Conservation (phyloP, 2,329 filamentous ascomycete species). For the Curvularia verruculosa region DNA sequence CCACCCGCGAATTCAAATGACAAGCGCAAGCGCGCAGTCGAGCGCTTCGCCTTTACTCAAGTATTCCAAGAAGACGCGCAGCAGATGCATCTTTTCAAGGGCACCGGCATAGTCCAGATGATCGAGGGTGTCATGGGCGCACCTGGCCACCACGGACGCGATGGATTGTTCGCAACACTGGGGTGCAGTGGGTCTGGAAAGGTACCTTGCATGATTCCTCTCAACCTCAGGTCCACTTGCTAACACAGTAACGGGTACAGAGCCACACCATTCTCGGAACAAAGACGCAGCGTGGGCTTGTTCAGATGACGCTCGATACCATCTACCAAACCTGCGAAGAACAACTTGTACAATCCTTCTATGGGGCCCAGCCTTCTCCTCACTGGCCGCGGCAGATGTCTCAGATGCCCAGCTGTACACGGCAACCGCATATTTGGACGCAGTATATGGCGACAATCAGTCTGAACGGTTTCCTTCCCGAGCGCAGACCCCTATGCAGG, state of each 20-base stretch:
- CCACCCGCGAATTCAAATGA: constrained; percentile 81
- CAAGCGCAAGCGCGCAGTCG: constrained; percentile 80
- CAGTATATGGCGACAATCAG: constrained; percentile 72
- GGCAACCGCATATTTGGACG: constrained; percentile 79
- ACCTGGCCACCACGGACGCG: constrained; percentile 76
- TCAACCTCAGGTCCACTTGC: constrained; percentile 5
- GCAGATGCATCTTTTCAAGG: constrained; percentile 86
- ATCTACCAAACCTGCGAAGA: constrained; percentile 81
- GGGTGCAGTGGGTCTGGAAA: constrained; percentile 97
- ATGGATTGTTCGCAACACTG: constrained; percentile 87
- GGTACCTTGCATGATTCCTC: constrained; percentile 57
- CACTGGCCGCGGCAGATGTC: constrained; percentile 75
- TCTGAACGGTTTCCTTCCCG: constrained; percentile 56
- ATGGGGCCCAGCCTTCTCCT: constrained; percentile 70
- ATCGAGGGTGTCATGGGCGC: constrained; percentile 81
- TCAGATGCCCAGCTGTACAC: constrained; percentile 80
- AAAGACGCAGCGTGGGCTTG: constrained; percentile 82
- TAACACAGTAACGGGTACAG: constrained; percentile 60
- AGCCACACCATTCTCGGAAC: constrained; percentile 96
- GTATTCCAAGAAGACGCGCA: constrained; percentile 87
- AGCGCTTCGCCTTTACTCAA: constrained; percentile 91
- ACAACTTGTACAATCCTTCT: constrained; percentile 68
- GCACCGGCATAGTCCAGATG: constrained; percentile 74
- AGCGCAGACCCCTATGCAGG: constrained; percentile 55
- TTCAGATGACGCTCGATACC: constrained; percentile 88